A percentile compares a stretch with the other conserved stretches of the same genome.
Conservation (phyloP, 2,329 filamentous ascomycete species). For the Kalmusia sp. region DNA sequence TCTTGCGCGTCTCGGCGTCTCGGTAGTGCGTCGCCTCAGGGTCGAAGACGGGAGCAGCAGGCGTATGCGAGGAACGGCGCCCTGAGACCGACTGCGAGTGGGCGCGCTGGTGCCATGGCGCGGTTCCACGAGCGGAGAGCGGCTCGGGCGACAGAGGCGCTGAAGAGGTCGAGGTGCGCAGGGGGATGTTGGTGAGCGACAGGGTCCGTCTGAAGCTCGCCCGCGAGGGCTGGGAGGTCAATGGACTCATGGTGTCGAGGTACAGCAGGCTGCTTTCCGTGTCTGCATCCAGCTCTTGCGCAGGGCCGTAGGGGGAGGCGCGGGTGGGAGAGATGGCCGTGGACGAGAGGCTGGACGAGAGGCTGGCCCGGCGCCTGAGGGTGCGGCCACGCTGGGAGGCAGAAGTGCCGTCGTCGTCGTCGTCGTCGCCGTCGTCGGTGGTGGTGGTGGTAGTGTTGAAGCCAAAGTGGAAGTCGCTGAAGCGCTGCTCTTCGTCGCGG, state of each 20-base stretch:
- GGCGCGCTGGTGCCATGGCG: slow-evolving; percentile 40
- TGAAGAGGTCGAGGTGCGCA: slow-evolving; percentile 61
- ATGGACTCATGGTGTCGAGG: slow-evolving; percentile 34
- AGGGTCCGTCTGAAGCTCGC: slow-evolving; percentile 72
- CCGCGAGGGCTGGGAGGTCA: slow-evolving; percentile 15
- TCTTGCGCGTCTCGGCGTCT: slow-evolving; percentile 85
- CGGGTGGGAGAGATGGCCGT: slow-evolving; percentile 26
- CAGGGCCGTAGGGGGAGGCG: slow-evolving; percentile 10
- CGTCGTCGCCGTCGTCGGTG: background rate
- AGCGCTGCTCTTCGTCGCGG: slow-evolving; percentile 34
- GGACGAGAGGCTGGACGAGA: slow-evolving; percentile 23
- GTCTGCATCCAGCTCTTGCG: slow-evolving; percentile 24
- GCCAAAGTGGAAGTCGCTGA: slow-evolving; percentile 42
- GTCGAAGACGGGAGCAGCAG: slow-evolving; percentile 57
- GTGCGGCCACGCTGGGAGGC: slow-evolving; percentile 20
- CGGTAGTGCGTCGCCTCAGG: slow-evolving; percentile 82
- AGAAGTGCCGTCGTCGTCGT: background rate
- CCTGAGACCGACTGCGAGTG: slow-evolving; percentile 36
- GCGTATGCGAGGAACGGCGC: slow-evolving; percentile 36
- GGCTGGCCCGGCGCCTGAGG: slow-evolving; percentile 24
- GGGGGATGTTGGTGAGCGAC: slow-evolving; percentile 72
- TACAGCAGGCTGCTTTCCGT: slow-evolving; percentile 30
- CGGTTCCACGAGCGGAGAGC: slow-evolving; percentile 34
- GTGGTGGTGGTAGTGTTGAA: slow-evolving; percentile 23
- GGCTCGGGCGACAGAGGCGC: slow-evolving; percentile 54